Percentiles rank a stretch among this genome's conserved stretches.
These are phyloP conservation scores for Solanum boliviense DNA, from an alignment of 257 asterid genomes.

Conservation along the genomic window DNA sequence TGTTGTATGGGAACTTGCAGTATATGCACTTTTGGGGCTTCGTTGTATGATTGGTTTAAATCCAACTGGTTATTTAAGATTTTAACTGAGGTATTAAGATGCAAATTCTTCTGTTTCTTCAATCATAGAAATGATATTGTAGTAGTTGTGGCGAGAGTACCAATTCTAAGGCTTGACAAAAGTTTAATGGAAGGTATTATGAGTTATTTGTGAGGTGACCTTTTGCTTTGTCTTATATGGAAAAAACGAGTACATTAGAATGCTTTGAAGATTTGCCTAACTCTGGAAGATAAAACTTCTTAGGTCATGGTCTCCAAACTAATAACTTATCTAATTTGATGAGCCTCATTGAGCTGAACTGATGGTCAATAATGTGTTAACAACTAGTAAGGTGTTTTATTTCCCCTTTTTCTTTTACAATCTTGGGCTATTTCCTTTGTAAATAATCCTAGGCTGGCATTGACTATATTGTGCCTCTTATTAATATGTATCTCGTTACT, in stretches of 20 bases:
- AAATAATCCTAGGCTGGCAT: not conserved
- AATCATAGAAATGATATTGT: not conserved
- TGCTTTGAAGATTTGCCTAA: not conserved
- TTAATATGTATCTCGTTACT: not conserved
- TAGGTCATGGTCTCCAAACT: not conserved
- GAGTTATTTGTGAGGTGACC: not conserved
- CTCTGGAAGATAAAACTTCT: not conserved
- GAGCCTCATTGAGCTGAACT: not conserved
- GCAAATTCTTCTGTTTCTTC: not conserved
- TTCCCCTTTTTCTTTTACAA: not conserved
- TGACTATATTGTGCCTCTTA: not conserved
- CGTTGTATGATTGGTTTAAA: not conserved
- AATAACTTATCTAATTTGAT: not conserved
- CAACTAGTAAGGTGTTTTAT: not conserved
- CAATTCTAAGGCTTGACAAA: not conserved
- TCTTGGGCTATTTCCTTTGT: not conserved
- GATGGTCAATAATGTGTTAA: not conserved
- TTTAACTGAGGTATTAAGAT: not conserved
- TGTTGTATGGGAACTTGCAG: not conserved
- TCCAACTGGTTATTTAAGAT: not conserved
- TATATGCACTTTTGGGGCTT: not conserved
- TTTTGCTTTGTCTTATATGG: not conserved
- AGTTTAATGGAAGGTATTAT: not conserved
- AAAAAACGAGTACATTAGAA: not conserved
- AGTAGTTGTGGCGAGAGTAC: not conserved